Evolutionary conservation across 73 alveolate species (phyloP).

Genomic region (Breviolum minutum): DNA sequence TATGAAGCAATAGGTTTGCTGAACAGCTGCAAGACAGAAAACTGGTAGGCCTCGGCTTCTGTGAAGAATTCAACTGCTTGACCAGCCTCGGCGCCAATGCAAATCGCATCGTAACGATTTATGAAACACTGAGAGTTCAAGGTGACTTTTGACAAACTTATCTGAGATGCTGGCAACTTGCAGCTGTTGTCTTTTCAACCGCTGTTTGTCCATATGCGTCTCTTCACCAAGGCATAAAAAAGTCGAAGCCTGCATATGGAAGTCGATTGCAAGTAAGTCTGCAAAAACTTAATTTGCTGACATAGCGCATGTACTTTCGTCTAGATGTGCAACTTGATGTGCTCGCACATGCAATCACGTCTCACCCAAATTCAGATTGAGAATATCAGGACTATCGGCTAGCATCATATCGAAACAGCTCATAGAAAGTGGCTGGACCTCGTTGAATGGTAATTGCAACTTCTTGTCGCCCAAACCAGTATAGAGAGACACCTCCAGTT

Average conservation of each 20-base stretch:
- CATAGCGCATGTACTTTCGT: neutral
- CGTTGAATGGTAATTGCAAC: conserved; percentile 51
- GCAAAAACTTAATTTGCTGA: neutral
- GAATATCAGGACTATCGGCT: no score
- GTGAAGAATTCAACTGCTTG: conserved; percentile 65
- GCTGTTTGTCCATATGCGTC: conserved; percentile 48
- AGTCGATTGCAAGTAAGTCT: neutral
- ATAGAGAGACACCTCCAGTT: conserved; percentile 45
- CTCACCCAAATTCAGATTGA: no score
- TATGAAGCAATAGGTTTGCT: no score
- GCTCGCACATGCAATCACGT: no score
- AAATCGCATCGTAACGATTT: neutral
- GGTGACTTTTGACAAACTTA: neutral
- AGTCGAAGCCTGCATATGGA: conserved; percentile 12
- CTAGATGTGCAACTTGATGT: no score
- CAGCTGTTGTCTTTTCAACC: conserved; percentile 77
- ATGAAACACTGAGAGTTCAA: neutral
- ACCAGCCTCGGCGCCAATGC: conserved; percentile 20
- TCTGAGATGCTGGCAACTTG: conserved; percentile 43
- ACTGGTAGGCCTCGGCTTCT: conserved; percentile 17
- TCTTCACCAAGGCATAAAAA: conserved; percentile 72
- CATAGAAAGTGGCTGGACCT: neutral
- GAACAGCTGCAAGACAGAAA: neutral
- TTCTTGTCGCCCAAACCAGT: conserved; percentile 78
- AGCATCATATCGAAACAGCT: no score